These are phyloP conservation scores for Boletus subparvulus DNA, from an alignment of 768 basidiomycete species.

Conservation along the genomic window DNA sequence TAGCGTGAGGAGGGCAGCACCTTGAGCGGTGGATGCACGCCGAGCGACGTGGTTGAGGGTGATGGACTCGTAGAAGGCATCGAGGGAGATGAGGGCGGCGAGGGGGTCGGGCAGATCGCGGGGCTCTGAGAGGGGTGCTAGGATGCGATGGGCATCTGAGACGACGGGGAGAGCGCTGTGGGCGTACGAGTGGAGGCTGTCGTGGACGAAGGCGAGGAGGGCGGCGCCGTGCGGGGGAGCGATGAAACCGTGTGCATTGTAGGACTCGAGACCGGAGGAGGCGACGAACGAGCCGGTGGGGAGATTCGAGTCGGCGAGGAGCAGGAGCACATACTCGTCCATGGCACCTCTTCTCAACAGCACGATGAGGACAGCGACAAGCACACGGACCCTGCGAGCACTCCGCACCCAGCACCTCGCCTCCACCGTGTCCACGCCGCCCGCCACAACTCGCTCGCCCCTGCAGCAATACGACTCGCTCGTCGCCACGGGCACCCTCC, in stretches of 20 bases:
- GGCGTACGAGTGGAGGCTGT: conserved; percentile 78
- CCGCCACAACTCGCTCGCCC: conserved; percentile 24
- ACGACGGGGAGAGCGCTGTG: conserved; percentile 78
- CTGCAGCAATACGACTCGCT: conserved; percentile 47
- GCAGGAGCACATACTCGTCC: conserved; percentile 63
- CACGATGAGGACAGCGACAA: conserved; percentile 1
- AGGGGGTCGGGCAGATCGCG: conserved; percentile 29
- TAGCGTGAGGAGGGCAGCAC: conserved; percentile 86
- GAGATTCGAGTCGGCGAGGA: conserved; percentile 89
- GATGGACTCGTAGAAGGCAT: conserved; percentile 79
- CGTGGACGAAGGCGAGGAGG: conserved; percentile 60
- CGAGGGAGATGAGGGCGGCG: conserved; percentile 53
- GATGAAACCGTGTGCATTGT: conserved; percentile 78
- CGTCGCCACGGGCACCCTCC: conserved; percentile 52
- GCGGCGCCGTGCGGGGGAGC: conserved; percentile 20
- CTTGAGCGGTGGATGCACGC: conserved; percentile 88
- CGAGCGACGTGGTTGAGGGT: conserved; percentile 87
- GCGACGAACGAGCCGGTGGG: conserved; percentile 98
- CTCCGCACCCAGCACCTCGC: not conserved
- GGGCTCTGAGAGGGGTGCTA: conserved; percentile 19
- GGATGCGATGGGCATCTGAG: conserved; percentile 58
- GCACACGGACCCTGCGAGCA: not conserved
- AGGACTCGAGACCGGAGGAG: conserved; percentile 91
- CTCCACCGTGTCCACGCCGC: not conserved
- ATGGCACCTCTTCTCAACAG: not conserved